phyloP scores from a whole-genome alignment of 169 alveolate genomes.

The Toxoplasma gondii region DNA sequence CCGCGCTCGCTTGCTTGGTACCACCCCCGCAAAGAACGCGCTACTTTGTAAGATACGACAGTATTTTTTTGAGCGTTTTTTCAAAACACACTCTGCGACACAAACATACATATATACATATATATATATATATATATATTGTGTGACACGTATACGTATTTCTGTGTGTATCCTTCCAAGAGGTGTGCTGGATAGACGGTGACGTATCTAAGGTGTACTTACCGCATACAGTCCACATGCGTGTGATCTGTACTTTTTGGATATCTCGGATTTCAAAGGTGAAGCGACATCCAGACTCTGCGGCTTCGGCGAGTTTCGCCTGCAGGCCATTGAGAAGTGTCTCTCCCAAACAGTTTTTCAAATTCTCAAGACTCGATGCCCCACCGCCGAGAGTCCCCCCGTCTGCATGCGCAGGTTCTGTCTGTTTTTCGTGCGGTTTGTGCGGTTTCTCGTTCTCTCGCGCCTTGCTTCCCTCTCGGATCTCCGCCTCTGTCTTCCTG shows the following conservation, averaged over 20 bases:
- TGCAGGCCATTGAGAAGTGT: neutral
- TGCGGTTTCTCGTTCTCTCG: neutral
- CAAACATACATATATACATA: neutral
- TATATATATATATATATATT: too few species aligned
- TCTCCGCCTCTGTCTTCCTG: neutral
- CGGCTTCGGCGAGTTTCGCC: neutral
- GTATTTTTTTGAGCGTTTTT: too few species aligned
- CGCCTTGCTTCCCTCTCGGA: neutral
- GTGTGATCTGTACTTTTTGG: neutral
- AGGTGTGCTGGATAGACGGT: too few species aligned
- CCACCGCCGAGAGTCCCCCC: neutral
- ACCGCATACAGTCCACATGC: slow-evolving; percentile 30
- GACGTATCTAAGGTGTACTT: neutral
- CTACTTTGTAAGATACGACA: too few species aligned
- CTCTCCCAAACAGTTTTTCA: neutral
- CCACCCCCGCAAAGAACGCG: too few species aligned
- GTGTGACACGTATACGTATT: neutral
- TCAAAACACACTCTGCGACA: too few species aligned
- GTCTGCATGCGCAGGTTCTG: neutral
- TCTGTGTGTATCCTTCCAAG: too few species aligned
- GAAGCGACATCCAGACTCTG: neutral
- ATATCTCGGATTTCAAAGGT: neutral
- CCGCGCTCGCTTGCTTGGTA: too few species aligned
- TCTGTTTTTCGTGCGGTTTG: neutral
- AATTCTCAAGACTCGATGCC: neutral